A percentile compares a stretch with the other conserved stretches of the same genome.
Conservation (phyloP, 23 red algal species). For the Gracilaria domingensis region DNA sequence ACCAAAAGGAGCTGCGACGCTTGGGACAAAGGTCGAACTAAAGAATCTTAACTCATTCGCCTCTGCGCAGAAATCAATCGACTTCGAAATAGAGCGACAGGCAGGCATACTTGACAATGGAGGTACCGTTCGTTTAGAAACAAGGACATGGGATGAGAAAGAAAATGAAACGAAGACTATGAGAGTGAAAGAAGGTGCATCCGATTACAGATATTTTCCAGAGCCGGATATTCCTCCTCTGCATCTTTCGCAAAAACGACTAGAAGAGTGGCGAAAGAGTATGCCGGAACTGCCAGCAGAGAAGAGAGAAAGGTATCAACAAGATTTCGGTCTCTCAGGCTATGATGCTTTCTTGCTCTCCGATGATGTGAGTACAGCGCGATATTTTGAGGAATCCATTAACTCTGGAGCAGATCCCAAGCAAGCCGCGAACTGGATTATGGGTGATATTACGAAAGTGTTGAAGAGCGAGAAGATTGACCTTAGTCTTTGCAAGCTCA, state of each 20-base stretch:
- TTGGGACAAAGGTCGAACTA: conserved; percentile 94
- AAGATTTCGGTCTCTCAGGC: conserved; percentile 64
- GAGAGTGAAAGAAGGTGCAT: conserved; percentile 90
- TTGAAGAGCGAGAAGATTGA: conserved; percentile 70
- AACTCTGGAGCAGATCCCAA: conserved; percentile 77
- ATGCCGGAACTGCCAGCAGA: conserved; percentile 89
- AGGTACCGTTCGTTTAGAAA: conserved; percentile 74
- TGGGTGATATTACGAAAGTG: conserved; percentile 87
- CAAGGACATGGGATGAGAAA: conserved; percentile 94
- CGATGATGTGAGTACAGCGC: conserved; percentile 60
- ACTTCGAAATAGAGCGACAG: conserved; percentile 94
- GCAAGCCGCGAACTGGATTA: conserved; percentile 87
- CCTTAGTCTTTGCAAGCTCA: conserved; percentile 54
- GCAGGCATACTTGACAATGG: conserved; percentile 70
- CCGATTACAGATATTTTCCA: conserved; percentile 98
- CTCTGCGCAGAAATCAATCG: conserved; percentile 81
- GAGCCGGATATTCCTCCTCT: conserved; percentile 97
- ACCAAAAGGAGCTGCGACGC: conserved; percentile 45
- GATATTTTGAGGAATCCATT: conserved; percentile 83
- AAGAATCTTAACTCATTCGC: conserved; percentile 98
- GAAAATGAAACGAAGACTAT: conserved; percentile 73
- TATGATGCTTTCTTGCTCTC: conserved; percentile 90
- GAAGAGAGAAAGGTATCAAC: conserved; percentile 83
- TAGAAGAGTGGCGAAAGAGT: conserved; percentile 55
- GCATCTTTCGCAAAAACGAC: conserved; percentile 28